Base-by-base conservation (phyloP, 345 rosid species). In the Pseudoturritis turrita region DNA sequence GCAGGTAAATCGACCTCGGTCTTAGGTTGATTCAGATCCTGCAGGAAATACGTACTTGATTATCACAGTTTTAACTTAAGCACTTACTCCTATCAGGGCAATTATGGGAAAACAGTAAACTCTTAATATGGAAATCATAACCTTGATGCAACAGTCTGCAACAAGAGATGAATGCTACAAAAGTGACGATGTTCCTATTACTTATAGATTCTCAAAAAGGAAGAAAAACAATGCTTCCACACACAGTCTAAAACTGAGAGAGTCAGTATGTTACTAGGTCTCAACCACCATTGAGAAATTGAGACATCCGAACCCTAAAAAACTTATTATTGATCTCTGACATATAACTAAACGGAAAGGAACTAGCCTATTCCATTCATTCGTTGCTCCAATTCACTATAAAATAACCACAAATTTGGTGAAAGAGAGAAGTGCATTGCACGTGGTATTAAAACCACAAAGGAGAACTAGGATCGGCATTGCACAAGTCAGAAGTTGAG, bases 21-120 rank as follows among this genome's bases (percentile, higher is more conserved):
- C 81, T 91, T 89, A 70, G 96, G 95, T 78, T 94, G 98, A 84
- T 81, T 84, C 59, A 94, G 85, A 71, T 85, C 88, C 98, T 94
- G 89, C 62, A 84, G 58, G 68, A 68, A 28, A 58, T 59, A 59
- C 18, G 51, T 43, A 44, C 3, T 29, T 54, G 37, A 45, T 57
- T 47, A 63, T 23, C n/a, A 53, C 31, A 56, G 72, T 63, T 15
- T n/a, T n/a, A n/a, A n/a, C n/a, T 61, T 39, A 25, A 70, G 46
- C 40, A 59, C 47, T 55, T 76, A 40, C 18, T 61, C 41, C 28
- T 37, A 60, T 43, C 64, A 68, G 14, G 35, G 19, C 0, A 43
- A 40, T 11, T 26, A 25, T 36, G 51, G 2, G 11, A 52, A 31
- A 40, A 31, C 25, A 18, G 11, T 26, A n/a, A 64, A 55, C 53